phyloP scores from a whole-genome alignment of 805 yeast genomes.

The Candida michaelii region DNA sequence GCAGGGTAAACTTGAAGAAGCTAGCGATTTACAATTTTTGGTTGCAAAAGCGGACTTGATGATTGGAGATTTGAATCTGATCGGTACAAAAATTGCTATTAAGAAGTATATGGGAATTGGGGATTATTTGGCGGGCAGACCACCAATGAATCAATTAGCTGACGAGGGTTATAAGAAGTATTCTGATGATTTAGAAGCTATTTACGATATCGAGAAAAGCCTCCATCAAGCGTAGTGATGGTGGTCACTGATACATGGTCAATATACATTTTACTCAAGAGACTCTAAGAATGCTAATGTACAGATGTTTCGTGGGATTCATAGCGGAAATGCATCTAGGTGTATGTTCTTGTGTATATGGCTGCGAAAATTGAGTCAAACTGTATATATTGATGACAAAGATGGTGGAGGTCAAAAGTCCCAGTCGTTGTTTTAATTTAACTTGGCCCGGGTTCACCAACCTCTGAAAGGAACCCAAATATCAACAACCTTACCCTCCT shows the following conservation, averaged over 20 bases:
- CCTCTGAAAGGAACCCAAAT: slow-evolving; percentile 57
- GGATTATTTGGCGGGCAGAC: slow-evolving; percentile 26
- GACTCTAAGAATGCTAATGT: too few relatives aligned
- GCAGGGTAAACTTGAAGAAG: slow-evolving; percentile 18
- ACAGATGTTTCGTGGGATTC: too few relatives aligned
- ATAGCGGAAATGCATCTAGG: too few relatives aligned
- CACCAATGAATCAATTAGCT: slow-evolving; percentile 23
- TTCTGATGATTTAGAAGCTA: slow-evolving; percentile 14
- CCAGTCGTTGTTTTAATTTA: too few relatives aligned
- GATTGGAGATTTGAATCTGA: slow-evolving; percentile 28
- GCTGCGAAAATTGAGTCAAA: too few relatives aligned
- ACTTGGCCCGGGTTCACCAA: too few relatives aligned
- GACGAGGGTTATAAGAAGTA: slow-evolving; percentile 16
- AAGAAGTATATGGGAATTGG: slow-evolving; percentile 24
- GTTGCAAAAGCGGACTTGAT: slow-evolving; percentile 25
- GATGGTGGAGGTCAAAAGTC: too few relatives aligned
- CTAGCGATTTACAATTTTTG: slow-evolving; percentile 20
- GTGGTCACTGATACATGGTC: too few relatives aligned
- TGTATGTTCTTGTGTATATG: too few relatives aligned
- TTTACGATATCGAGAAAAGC: slow-evolving; percentile 15
- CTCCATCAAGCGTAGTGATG: too few relatives aligned
- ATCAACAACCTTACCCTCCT: slow-evolving; percentile 47
- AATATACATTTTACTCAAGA: too few relatives aligned
- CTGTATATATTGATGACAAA: too few relatives aligned
- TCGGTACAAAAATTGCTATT: slow-evolving; percentile 29